phyloP scores from a whole-genome alignment of 441 rosid genomes.

The Croton setiger region DNA sequence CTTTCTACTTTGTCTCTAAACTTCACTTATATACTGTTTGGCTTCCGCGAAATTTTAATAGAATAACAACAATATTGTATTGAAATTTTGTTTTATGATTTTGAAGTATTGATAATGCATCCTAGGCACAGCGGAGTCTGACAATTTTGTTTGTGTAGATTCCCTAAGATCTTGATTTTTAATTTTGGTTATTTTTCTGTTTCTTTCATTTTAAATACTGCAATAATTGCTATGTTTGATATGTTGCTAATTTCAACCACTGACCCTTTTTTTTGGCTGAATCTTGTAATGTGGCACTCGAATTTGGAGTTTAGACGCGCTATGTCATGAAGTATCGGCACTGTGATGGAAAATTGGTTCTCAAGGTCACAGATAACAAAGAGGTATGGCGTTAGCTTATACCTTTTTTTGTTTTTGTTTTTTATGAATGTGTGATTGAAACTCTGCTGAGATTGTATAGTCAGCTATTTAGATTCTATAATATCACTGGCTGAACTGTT shows the following conservation, averaged over 20 bases:
- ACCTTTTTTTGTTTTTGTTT: not conserved
- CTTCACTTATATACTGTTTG: conserved; percentile 20
- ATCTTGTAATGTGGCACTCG: conserved; percentile 10
- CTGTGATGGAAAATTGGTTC: conserved; percentile 90
- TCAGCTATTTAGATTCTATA: not conserved
- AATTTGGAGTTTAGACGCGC: conserved; percentile 54
- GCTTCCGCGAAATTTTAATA: conserved; percentile 6
- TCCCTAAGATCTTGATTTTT: not conserved
- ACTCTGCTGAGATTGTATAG: conserved; percentile 1
- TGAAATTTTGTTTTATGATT: not conserved
- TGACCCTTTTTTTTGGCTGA: conserved; percentile 1
- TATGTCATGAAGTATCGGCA: conserved; percentile 88
- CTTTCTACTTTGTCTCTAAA: conserved; percentile 11
- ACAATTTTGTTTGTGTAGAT: not conserved
- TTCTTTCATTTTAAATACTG: not conserved
- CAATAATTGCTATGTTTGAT: not conserved
- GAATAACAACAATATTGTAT: not conserved
- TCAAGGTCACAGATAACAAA: conserved; percentile 94
- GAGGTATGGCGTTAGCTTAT: conserved; percentile 45
- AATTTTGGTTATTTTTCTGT: not conserved
- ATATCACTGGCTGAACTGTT: not conserved
- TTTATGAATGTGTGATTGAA: not conserved
- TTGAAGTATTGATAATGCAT: not conserved
- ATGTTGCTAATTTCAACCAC: not conserved
- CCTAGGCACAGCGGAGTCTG: not conserved